Evolutionary conservation across 495 filamentous ascomycete genomes (phyloP), one percentile per base, ranked within the genome.

Genomic region (Lineolata rhizophorae): DNA sequence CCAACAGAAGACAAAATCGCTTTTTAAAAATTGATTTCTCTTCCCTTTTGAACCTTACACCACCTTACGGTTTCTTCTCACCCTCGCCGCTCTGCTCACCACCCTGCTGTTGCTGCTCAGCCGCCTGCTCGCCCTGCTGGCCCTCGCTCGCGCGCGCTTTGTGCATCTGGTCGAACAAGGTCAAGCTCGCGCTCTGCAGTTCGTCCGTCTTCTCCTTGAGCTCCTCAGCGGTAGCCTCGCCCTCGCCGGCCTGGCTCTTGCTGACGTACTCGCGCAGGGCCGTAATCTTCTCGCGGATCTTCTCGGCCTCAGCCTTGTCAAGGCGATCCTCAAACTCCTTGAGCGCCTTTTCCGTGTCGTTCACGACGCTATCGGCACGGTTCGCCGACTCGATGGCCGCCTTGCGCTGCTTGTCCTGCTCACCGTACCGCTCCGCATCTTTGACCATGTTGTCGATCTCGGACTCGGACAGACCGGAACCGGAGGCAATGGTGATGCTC

Each of bases 121-220:
- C 42, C 32, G 28, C 34, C 34, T 45, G 38, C 30, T 39, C 35
- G 15, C 34, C 40, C 33, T 46, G 36, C 33, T 46, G 33, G 28
- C 39, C 35, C 54, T 78, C 65, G 64, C 84, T 80, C 41, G 55
- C 46, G 41, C 80, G 70, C 30, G 90, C 82, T 66, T 90, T 90
- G 72, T 97, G 87, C 81, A 97, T 92, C 76, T 97, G 93, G 64
- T 95, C 87, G 57, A 97, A 97, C 42, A 95, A 70, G 54, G 75
- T 91, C 61, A 97, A 65, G 60, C 77, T 84, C 37, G 87, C 81
- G 49, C 72, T 79, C 60, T 95, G 90, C 45, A 97, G 72, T 57
- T 94, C 87, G 40, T 95, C 90, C 39, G 75, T 85, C 78, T 95
- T 93, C 61, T 77, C 72, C 73, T 95, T 97, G 50, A 97, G 65